Percentiles rank a stretch among this genome's conserved stretches.
Evolutionary conservation across 2,329 filamentous ascomycete genomes (phyloP).

Genomic region (Clonostachys chloroleuca): DNA sequence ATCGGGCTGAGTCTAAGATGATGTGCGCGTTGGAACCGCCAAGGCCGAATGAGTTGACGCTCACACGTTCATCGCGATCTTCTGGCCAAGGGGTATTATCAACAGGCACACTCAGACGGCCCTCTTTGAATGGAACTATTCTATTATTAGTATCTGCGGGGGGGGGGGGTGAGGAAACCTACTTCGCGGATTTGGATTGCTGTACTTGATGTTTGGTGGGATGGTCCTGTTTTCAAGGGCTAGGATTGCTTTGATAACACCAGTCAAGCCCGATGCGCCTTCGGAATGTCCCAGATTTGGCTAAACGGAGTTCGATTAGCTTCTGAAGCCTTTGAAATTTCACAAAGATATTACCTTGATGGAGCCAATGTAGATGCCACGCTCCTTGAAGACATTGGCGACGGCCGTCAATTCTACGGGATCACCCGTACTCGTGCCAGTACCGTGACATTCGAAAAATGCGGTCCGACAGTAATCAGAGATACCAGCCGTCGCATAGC

Average conservation of each 20-base stretch:
- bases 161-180: no score
- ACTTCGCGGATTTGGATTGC: constrained; percentile 11
- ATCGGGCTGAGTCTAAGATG: background rate
- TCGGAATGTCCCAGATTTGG: constrained; percentile 22
- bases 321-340: no score
- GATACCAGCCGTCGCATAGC: constrained; percentile 22
- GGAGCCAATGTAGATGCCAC: no score
- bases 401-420: no score
- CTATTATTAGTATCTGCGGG: constrained; percentile 7
- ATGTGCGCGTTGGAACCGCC: constrained; percentile 31
- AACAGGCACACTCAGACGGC: background rate
- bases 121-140: background rate
- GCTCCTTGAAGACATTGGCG: no score
- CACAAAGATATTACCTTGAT: no score
- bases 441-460: constrained; percentile 35
- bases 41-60: constrained; percentile 31
- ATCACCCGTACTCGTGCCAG: constrained; percentile 15
- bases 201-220: constrained; percentile 15
- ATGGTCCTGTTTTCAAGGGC: constrained; percentile 17
- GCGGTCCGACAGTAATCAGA: constrained; percentile 11
- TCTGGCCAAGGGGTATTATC: constrained; percentile 20
- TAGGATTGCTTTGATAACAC: constrained; percentile 21
- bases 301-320: no score
- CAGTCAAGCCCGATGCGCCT: constrained; percentile 19
- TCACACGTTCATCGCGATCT: constrained; percentile 12